phyloP scores from a whole-genome alignment of 441 rosid genomes.

The Erodium moschatum region DNA sequence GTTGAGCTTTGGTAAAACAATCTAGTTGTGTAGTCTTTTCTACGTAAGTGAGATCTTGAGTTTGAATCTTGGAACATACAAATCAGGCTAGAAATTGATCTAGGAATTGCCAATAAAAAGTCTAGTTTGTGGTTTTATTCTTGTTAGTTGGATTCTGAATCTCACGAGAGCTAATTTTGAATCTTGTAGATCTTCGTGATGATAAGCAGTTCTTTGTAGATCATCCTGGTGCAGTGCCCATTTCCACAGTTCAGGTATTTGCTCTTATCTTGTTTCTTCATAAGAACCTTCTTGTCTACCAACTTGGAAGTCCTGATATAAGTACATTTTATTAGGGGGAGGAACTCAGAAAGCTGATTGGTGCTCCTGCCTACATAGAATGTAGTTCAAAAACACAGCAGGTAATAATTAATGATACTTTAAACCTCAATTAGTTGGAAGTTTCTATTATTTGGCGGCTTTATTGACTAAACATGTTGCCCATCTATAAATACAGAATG shows the following conservation, averaged over 20 bases:
- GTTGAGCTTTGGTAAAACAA: slow-evolving; percentile 1
- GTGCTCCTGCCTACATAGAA: slow-evolving; percentile 72
- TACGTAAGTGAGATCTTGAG: no score
- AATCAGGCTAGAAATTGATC: no score
- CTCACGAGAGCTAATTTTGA: slow-evolving; percentile 16
- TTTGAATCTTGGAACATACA: no score
- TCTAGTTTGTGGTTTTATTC: background rate
- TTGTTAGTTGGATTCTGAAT: background rate
- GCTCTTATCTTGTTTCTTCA: slow-evolving; percentile 11
- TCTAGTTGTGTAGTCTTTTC: background rate
- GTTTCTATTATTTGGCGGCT: background rate
- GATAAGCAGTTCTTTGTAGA: slow-evolving; percentile 65
- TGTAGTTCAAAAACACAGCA: slow-evolving; percentile 94
- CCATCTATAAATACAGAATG: slow-evolving; percentile 45
- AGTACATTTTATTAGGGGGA: slow-evolving; percentile 43
- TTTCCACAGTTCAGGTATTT: slow-evolving; percentile 65
- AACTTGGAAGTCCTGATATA: background rate
- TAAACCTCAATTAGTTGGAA: background rate
- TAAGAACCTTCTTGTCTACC: slow-evolving; percentile 8
- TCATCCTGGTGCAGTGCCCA: slow-evolving; percentile 84
- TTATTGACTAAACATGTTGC: background rate
- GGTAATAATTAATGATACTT: slow-evolving; percentile 30
- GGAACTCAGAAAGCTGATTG: slow-evolving; percentile 69
- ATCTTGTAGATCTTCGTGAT: slow-evolving; percentile 68
- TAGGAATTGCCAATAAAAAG: no score